phyloP scores from a whole-genome alignment of 495 filamentous ascomycete species.

The Penicillium egyptiacum region DNA sequence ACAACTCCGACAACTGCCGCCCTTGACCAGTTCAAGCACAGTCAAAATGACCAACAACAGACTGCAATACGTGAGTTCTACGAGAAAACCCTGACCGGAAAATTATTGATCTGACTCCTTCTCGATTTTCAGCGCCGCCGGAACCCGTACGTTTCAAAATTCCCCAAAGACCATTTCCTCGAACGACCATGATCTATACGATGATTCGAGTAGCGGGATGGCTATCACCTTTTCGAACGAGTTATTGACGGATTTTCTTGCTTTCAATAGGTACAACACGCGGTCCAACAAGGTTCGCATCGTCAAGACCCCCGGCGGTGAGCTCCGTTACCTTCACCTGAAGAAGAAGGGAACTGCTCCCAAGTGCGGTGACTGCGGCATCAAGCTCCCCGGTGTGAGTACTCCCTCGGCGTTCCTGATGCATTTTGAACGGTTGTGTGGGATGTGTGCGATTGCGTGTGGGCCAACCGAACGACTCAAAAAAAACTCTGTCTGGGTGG shows the following conservation, averaged over 20 bases:
- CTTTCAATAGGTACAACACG: constrained; percentile 79
- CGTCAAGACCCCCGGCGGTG: constrained; percentile 92
- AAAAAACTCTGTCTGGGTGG: constrained; percentile 18
- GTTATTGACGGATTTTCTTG: constrained; percentile 39
- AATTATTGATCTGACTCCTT: constrained; percentile 27
- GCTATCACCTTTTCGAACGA: constrained; percentile 13
- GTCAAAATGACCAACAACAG: constrained; percentile 67
- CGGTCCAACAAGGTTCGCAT: constrained; percentile 94
- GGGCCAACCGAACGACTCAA: constrained; percentile 15
- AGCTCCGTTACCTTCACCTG: constrained; percentile 93
- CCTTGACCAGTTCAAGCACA: constrained; percentile 51
- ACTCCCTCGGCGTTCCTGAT: constrained; percentile 26
- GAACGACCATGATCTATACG: constrained; percentile 21
- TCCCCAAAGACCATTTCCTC: constrained; percentile 19
- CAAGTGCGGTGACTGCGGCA: constrained; percentile 98
- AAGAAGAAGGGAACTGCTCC: constrained; percentile 96
- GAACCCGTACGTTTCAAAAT: constrained; percentile 74
- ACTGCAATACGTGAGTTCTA: constrained; percentile 68
- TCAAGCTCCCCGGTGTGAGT: constrained; percentile 93
- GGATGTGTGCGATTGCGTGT: constrained; percentile 21
- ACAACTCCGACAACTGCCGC: constrained; percentile 58
- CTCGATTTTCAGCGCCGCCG: constrained; percentile 65
- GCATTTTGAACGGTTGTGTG: constrained; percentile 17
- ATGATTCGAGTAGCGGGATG: constrained; percentile 14
- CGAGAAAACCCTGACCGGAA: constrained; percentile 3